A percentile compares a stretch with the other conserved stretches of the same genome.
These are phyloP conservation scores for Kickxella alabastrina DNA, from an alignment of 192 early-diverging fungal species.

Conservation along the genomic window DNA sequence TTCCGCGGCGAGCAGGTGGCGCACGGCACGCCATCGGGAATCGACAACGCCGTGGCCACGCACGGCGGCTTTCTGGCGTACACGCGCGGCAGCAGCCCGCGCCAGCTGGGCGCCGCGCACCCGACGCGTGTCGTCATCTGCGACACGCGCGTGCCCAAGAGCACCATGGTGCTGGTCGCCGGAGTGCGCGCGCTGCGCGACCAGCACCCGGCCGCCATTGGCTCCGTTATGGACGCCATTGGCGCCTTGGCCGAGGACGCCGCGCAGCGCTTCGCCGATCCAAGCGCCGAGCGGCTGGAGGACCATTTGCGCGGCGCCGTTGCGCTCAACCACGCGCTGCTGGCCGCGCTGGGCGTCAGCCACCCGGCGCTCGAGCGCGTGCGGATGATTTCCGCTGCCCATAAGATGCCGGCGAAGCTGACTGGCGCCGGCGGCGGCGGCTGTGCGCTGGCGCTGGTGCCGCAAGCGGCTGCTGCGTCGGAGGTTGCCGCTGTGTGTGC, in stretches of 20 bases:
- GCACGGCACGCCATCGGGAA: conserved; percentile 91
- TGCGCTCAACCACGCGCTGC: conserved; percentile 78
- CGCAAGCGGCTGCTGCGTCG: conserved; percentile 19
- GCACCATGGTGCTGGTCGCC: conserved; percentile 82
- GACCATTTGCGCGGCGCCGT: conserved; percentile 56
- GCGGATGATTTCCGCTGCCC: conserved; percentile 56
- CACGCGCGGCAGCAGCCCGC: conserved; percentile 56
- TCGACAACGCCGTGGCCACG: conserved; percentile 89
- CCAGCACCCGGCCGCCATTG: conserved; percentile 55
- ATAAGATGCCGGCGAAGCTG: conserved; percentile 77
- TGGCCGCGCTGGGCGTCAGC: conserved; percentile 75
- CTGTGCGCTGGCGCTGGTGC: conserved; percentile 80
- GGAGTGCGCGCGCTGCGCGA: conserved; percentile 63
- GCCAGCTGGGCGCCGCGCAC: conserved; percentile 53
- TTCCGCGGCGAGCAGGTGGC: conserved; percentile 90
- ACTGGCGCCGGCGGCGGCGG: conserved; percentile 98
- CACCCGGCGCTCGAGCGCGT: conserved; percentile 81
- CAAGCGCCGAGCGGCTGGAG: conserved; percentile 6
- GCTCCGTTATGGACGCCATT: conserved; percentile 67
- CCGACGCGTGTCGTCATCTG: conserved; percentile 78
- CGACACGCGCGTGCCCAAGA: conserved; percentile 84
- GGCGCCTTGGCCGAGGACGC: conserved; percentile 54
- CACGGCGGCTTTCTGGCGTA: conserved; percentile 82
- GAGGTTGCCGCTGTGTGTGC: conserved; percentile 43
- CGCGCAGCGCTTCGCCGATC: conserved; percentile 19